These are phyloP conservation scores for Aspergillus sp. DNA, from an alignment of 2,329 filamentous ascomycete species.

Conservation along the genomic window DNA sequence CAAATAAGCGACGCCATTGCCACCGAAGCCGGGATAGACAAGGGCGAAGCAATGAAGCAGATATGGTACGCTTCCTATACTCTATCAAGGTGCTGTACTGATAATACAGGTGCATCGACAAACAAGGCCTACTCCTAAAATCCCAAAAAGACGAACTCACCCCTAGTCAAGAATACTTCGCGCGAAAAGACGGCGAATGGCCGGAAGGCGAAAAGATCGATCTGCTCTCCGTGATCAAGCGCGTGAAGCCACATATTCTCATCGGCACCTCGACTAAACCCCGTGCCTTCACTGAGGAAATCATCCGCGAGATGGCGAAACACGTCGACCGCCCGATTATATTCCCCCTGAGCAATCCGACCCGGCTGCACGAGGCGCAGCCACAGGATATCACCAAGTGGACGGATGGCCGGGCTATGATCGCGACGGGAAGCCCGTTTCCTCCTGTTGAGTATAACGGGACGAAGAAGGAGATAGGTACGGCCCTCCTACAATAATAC, in stretches of 20 bases:
- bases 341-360: constrained; percentile 83
- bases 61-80: constrained; percentile 61
- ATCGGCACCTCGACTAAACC: constrained; percentile 82
- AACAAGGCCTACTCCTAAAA: constrained; percentile 71
- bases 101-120: constrained; percentile 69
- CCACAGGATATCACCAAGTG: constrained; percentile 74
- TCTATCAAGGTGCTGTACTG: too few species aligned
- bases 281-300: constrained; percentile 70
- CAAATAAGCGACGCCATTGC: constrained; percentile 79
- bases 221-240: constrained; percentile 66
- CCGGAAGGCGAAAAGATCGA: constrained; percentile 53
- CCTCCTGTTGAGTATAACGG: constrained; percentile 65
- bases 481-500: constrained; percentile 11
- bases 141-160: constrained; percentile 62
- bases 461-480: constrained; percentile 55
- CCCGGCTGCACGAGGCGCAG: constrained; percentile 75
- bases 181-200: constrained; percentile 66
- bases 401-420: constrained; percentile 74
- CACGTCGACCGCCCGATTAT: constrained; percentile 72
- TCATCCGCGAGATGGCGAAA: constrained; percentile 72
- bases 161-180: constrained; percentile 66
- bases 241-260: constrained; percentile 75
- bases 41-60: constrained; percentile 73
- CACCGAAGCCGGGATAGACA: constrained; percentile 63
- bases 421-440: constrained; percentile 84